Percentiles rank a stretch among this genome's conserved stretches.
phyloP scores from a whole-genome alignment of 2,329 filamentous ascomycete genomes.

The Colletotrichum coccodes region DNA sequence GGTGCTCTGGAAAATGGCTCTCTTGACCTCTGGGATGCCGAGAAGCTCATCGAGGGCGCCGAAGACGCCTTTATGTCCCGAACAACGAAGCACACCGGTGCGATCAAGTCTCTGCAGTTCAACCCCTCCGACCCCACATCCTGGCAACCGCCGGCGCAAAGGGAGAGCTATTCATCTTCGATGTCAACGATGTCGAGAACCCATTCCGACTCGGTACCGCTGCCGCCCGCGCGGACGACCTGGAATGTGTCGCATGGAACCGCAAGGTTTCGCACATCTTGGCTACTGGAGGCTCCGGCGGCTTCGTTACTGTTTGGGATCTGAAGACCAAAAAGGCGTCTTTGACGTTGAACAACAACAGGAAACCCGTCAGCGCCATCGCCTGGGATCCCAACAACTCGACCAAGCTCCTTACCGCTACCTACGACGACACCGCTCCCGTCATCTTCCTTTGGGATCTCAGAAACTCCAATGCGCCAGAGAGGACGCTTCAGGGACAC shows the following conservation, averaged over 20 bases:
- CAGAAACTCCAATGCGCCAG: conserved; percentile 94
- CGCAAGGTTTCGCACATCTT: conserved; percentile 97
- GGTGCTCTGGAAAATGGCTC: conserved; percentile 95
- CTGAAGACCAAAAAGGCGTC: conserved; percentile 98
- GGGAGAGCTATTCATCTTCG: conserved; percentile 96
- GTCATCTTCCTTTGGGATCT: conserved; percentile 94
- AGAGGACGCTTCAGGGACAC: conserved; percentile 89
- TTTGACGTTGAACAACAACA: conserved; percentile 92
- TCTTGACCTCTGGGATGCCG: conserved; percentile 93
- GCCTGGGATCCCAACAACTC: conserved; percentile 97
- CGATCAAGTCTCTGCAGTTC: conserved; percentile 96
- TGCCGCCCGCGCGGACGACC: conserved; percentile 90
- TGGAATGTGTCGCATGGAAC: conserved; percentile 98
- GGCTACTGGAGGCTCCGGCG: conserved; percentile 90
- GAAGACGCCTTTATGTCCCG: conserved; percentile 84
- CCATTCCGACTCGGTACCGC: conserved; percentile 90
- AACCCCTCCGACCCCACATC: conserved; percentile 90
- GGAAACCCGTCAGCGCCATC: conserved; percentile 94
- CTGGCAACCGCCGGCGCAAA: conserved; percentile 93
- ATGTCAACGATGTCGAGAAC: conserved; percentile 88
- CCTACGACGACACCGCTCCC: conserved; percentile 87
- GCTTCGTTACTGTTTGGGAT: conserved; percentile 98
- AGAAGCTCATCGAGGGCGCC: conserved; percentile 67
- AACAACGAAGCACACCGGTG: conserved; percentile 88
- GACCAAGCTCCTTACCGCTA: conserved; percentile 93